phyloP scores from a whole-genome alignment of 352 stramenopile species.

The Pythium periplocum region DNA sequence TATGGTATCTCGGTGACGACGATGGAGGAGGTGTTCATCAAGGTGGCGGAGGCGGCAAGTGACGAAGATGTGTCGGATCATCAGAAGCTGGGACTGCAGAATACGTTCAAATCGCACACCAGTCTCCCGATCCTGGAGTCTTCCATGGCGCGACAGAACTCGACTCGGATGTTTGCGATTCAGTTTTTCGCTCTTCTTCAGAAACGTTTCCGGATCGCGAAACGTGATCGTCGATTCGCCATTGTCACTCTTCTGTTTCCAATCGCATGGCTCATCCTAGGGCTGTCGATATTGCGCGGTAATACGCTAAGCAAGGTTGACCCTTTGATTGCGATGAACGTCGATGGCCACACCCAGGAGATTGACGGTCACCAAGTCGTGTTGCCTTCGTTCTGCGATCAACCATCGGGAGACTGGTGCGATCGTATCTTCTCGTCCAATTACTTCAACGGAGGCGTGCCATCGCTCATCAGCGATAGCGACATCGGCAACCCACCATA shows the following conservation, averaged over 20 bases:
- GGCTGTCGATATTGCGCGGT: constrained; percentile 40
- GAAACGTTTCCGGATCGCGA: constrained; percentile 59
- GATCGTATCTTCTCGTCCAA: neutral
- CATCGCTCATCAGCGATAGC: neutral
- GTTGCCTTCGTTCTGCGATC: constrained; percentile 13
- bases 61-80: constrained; percentile 16
- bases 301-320: constrained; percentile 33
- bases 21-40: constrained; percentile 96
- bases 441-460: constrained; percentile 7
- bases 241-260: constrained; percentile 54
- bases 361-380: constrained; percentile 2
- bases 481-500: constrained; percentile 17
- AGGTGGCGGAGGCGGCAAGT: constrained; percentile 33
- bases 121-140: neutral
- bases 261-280: constrained; percentile 44
- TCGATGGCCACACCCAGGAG: constrained; percentile 3
- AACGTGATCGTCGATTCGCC: constrained; percentile 54
- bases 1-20: constrained; percentile 96
- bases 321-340: constrained; percentile 28
- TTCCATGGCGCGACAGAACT: constrained; percentile 6
- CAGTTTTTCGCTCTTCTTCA: constrained; percentile 46
- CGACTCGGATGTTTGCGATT: constrained; percentile 23
- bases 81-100: constrained; percentile 6
- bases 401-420: constrained; percentile 9
- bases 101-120: constrained; percentile 9